These are phyloP conservation scores for Trichosanthes cucumerina DNA, from an alignment of 306 rosid species.

Conservation along the genomic window DNA sequence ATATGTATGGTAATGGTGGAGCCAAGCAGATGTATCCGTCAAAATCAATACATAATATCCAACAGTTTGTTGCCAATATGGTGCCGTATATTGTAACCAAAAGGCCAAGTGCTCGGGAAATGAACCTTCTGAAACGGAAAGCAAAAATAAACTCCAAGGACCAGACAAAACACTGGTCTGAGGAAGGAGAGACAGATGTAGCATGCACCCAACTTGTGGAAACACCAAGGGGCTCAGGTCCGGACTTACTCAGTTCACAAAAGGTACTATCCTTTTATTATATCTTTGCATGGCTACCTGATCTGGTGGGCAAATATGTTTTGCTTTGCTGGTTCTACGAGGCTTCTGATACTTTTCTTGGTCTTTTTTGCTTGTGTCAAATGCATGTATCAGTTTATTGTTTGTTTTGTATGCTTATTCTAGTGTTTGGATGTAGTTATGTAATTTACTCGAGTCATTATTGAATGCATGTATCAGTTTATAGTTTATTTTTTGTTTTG, in stretches of 20 bases:
- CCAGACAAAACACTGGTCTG: conserved; percentile 74
- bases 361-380: neutral
- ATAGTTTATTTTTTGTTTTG: neutral
- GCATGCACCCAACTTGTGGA: conserved; percentile 34
- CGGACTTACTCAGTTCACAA: conserved; percentile 42
- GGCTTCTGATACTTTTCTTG: neutral
- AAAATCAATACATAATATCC: conserved; percentile 61
- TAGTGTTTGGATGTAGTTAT: neutral
- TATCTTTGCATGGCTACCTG: neutral
- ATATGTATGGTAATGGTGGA: conserved; percentile 47
- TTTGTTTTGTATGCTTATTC: neutral
- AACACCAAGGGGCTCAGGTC: conserved; percentile 34
- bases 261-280: conserved; percentile 41
- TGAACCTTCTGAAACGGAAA: conserved; percentile 85
- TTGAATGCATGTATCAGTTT: neutral
- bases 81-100: conserved; percentile 76
- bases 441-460: too few species aligned
- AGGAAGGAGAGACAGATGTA: conserved; percentile 63
- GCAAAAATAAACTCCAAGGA: conserved; percentile 85
- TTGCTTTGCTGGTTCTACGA: neutral
- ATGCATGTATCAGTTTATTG: neutral
- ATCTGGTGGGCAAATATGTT: neutral
- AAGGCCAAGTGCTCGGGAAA: conserved; percentile 92
- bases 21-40: conserved; percentile 60
- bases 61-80: conserved; percentile 78